Base-by-base conservation (phyloP, 2,329 filamentous ascomycete species). In the Phoma herbarum region DNA sequence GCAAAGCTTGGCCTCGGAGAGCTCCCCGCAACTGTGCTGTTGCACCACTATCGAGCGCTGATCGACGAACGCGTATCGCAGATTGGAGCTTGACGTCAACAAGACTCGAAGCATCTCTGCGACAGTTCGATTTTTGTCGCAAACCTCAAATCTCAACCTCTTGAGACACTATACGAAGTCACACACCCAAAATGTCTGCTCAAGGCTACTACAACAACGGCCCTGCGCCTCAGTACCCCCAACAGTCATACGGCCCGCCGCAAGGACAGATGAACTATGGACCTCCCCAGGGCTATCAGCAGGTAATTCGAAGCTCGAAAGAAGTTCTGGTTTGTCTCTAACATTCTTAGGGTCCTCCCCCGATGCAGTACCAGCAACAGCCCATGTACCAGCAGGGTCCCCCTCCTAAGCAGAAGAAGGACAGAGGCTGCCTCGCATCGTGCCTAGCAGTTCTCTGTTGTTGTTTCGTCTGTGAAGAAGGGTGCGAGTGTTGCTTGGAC, bases 381-480 rank as follows among this genome's bases (percentile, higher is more conserved):
- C 54, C 47, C 4, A 47, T 47, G 47, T 83, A 84, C 67, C 83
- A 84, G 67, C 82, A 84, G 66, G 79, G 77, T 22, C 81, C 81
- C 4, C 79, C 79, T 25, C 78, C 79, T 47, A 76, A 78, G 61
- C 73, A 81, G 68, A 81, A 82, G 70, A 82, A 82, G 68, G 79
- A 74, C 29, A 35, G 72, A 14, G 71, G 72, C 9, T 75, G 72
- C 55, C 59, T 76, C 50, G 28, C 25, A 5, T 16, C 43, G 44
- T 73, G 73, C 64, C 44, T 76, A 8, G 74, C 74, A 3, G 66
- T 69, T 4, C 60, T 88, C 35, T 88, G 86, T 78, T 89, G 86
- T 73, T 88, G 86, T 70, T 88, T 86, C 75, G 80, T 88, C 26
- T 87, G 84, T 67, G 86, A 88, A 70, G 86, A 88, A 75, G 81